These are phyloP conservation scores for Cyclocybe cylindracea DNA, from an alignment of 768 basidiomycete species.

Conservation along the genomic window DNA sequence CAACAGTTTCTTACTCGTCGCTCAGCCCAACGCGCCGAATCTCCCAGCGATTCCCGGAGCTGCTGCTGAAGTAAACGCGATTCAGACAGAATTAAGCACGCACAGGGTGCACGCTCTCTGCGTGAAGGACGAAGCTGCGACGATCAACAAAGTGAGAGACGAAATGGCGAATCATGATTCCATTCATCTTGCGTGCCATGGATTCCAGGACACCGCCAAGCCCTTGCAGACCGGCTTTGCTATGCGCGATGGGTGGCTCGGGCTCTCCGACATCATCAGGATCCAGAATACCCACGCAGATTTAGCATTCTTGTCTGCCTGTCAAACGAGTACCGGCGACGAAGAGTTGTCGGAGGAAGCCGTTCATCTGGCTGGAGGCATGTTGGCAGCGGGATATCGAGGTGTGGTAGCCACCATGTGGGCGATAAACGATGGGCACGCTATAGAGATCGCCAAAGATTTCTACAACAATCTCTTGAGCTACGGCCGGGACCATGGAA, in stretches of 20 bases:
- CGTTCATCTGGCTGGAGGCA: conserved; percentile 35
- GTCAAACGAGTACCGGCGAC: conserved; percentile 32
- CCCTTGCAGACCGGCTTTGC: conserved; percentile 24
- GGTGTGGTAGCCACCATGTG: conserved; percentile 39
- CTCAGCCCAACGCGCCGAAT: neutral
- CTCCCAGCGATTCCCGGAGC: neutral
- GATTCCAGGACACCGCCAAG: conserved; percentile 21
- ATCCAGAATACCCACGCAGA: conserved; percentile 11
- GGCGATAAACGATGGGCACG: conserved; percentile 31
- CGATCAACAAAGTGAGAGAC: conserved; percentile 5
- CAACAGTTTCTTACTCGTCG: neutral
- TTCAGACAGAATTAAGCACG: neutral
- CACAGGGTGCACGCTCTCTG: conserved; percentile 19
- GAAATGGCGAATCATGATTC: conserved; percentile 16
- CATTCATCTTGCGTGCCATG: conserved; percentile 36
- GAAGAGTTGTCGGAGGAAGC: conserved; percentile 28
- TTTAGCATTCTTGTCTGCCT: conserved; percentile 39
- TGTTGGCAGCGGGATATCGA: conserved; percentile 24
- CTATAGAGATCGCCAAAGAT: conserved; percentile 22
- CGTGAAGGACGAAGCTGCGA: conserved; percentile 10
- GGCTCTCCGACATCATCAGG: conserved; percentile 11
- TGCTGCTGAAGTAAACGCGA: neutral
- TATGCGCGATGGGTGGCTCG: conserved; percentile 17
- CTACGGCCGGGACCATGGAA: neutral
- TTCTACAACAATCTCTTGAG: conserved; percentile 23